Conservation (phyloP, 352 stramenopile species). For the Peronosclerospora sorghi region DNA sequence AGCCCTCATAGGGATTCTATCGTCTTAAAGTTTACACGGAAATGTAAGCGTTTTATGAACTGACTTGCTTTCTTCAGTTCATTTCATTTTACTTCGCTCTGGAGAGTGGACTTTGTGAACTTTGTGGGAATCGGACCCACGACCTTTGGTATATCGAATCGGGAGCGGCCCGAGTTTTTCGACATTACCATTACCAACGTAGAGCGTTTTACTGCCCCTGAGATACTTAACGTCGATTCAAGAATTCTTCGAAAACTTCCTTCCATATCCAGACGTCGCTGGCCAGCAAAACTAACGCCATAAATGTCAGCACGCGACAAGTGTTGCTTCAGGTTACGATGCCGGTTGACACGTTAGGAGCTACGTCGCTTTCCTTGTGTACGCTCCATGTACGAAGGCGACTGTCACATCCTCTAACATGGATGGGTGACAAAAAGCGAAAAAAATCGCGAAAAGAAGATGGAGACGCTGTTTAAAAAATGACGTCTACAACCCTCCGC, state of each 20-base stretch:
- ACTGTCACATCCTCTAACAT: constrained; percentile 1
- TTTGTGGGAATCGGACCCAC: constrained; percentile 47
- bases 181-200: constrained; percentile 19
- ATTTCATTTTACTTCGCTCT: no score
- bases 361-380: constrained; percentile 24
- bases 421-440: constrained; percentile 62
- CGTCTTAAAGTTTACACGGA: constrained; percentile 9
- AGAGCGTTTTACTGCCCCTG: constrained; percentile 27
- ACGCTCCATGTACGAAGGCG: not conserved
- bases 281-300: not conserved
- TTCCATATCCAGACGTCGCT: not conserved
- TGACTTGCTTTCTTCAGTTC: constrained; percentile 24
- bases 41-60: no score
- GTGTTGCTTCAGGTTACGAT: constrained; percentile 19
- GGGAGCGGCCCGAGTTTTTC: constrained; percentile 45
- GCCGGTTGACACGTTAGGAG: no score
- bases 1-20: constrained; percentile 73
- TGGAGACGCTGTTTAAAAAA: constrained; percentile 46
- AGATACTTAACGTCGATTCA: constrained; percentile 42
- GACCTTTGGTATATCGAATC: constrained; percentile 42
- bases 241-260: constrained; percentile 23
- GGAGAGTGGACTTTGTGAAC: no score
- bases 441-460: constrained; percentile 6
- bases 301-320: constrained; percentile 10
- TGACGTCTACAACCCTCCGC: constrained; percentile 38